Evolutionary conservation across 176 grass and related monocot species (phyloP).

Genomic region (Stipa capillata): DNA sequence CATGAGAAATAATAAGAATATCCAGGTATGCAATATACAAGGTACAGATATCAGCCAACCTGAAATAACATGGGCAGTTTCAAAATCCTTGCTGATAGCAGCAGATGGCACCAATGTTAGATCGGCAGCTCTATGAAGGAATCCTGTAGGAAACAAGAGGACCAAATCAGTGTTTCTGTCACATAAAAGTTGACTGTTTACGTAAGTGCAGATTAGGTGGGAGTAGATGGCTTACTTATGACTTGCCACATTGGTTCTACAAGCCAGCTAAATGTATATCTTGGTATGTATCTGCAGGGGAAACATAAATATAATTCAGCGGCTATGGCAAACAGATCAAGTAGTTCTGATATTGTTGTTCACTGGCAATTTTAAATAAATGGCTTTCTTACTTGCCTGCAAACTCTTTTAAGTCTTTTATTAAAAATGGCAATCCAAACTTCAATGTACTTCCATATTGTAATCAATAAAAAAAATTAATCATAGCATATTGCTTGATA

Average conservation of each 20-base stretch:
- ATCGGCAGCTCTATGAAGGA: slow-evolving; percentile 89
- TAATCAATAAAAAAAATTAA: background rate
- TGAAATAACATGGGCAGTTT: slow-evolving; percentile 72
- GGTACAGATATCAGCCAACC: slow-evolving; percentile 20
- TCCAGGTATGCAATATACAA: background rate
- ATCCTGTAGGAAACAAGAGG: slow-evolving; percentile 35
- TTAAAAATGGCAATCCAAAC: background rate
- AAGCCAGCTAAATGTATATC: slow-evolving; percentile 98
- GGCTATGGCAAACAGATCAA: background rate
- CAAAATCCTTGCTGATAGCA: slow-evolving; percentile 85
- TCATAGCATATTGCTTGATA: background rate
- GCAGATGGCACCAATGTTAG: slow-evolving; percentile 81
- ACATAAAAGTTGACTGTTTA: background rate
- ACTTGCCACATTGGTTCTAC: slow-evolving; percentile 95
- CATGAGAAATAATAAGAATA: background rate
- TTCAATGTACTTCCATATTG: background rate
- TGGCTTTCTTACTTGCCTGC: background rate
- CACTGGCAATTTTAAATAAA: background rate
- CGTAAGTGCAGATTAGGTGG: background rate
- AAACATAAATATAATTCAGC: background rate
- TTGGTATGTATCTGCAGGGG: slow-evolving; percentile 81
- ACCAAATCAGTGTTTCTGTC: background rate
- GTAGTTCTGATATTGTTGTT: background rate
- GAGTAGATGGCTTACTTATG: slow-evolving; percentile 58
- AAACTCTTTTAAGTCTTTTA: background rate